Percentiles rank a stretch among this genome's conserved stretches.
Evolutionary conservation across 192 early-diverging fungal genomes (phyloP).

Genomic region (Mycoemilia scoparia): DNA sequence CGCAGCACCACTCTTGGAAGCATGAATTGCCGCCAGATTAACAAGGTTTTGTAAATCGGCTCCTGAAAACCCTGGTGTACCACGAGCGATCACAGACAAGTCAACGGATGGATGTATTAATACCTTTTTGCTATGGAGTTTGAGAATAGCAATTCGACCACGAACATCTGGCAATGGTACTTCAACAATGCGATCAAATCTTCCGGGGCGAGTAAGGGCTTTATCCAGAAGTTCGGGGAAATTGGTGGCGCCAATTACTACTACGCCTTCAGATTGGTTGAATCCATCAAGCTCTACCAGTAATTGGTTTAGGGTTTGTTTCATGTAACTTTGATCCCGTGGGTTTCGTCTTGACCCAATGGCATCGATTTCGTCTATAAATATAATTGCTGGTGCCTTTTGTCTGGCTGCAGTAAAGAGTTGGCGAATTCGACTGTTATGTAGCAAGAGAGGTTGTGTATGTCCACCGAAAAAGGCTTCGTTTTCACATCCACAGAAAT

Average conservation of each 20-base stretch:
- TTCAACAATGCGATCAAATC: constrained; percentile 88
- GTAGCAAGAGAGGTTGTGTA: constrained; percentile 25
- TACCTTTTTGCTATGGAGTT: constrained; percentile 75
- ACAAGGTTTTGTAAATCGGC: constrained; percentile 96
- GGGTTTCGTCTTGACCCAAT: constrained; percentile 85
- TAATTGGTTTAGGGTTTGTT: constrained; percentile 96
- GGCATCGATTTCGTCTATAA: constrained; percentile 99
- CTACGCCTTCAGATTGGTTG: constrained; percentile 84
- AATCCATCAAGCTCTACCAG: constrained; percentile 99
- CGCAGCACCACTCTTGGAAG: constrained; percentile 57
- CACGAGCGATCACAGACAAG: constrained; percentile 69
- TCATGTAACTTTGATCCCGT: constrained; percentile 91
- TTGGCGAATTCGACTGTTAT: constrained; percentile 30
- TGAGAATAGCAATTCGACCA: constrained; percentile 80
- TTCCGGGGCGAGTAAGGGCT: constrained; percentile 87
- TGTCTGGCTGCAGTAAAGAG: constrained; percentile 52
- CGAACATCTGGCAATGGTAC: constrained; percentile 95
- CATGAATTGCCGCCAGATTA: constrained; percentile 94
- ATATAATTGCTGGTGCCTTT: constrained; percentile 75
- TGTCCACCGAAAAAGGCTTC: constrained; percentile 32
- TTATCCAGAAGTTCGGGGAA: constrained; percentile 94
- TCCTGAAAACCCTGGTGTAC: constrained; percentile 97
- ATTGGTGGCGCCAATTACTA: constrained; percentile 98
- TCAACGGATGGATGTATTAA: constrained; percentile 55
- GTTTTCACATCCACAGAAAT: constrained; percentile 29